Percentiles rank a stretch among this genome's conserved stretches.
These are phyloP conservation scores for Chaetoceros muelleri DNA, from an alignment of 108 stramenopile species.

Conservation along the genomic window DNA sequence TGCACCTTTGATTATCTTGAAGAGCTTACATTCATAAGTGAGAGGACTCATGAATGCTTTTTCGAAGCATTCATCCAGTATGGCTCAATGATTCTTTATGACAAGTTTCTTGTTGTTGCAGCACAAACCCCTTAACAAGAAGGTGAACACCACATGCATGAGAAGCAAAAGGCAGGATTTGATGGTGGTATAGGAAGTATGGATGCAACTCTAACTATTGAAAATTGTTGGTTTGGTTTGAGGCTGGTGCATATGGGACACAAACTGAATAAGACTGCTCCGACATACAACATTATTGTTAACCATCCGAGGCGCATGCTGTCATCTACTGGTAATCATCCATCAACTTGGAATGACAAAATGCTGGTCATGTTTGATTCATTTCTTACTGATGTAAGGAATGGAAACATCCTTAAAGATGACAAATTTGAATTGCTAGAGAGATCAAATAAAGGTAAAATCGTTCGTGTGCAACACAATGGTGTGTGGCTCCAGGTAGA, in stretches of 20 bases:
- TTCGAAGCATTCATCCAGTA: not conserved
- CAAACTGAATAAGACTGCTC: too few relatives aligned
- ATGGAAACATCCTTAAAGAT: not conserved
- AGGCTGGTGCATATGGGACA: constrained; percentile 1
- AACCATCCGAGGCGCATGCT: too few relatives aligned
- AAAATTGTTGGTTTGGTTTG: constrained; percentile 3
- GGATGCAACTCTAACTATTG: constrained; percentile 13
- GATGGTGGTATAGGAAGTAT: not conserved
- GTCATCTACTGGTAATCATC: too few relatives aligned
- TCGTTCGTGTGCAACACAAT: too few relatives aligned
- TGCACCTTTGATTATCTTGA: constrained; percentile 8
- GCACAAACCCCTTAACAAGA: not conserved
- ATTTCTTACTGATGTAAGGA: constrained; percentile 2
- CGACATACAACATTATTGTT: too few relatives aligned
- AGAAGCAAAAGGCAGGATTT: constrained; percentile 10
- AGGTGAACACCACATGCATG: not conserved
- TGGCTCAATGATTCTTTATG: not conserved
- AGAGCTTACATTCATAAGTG: not conserved
- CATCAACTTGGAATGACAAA: constrained; percentile 21
- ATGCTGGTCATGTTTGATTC: constrained; percentile 1
- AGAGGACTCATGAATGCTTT: constrained; percentile 1
- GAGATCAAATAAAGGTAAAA: too few relatives aligned
- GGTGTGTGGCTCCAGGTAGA: constrained; percentile 29
- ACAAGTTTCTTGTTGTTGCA: not conserved
- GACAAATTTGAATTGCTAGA: too few relatives aligned